These are phyloP conservation scores for Paspalum vaginatum DNA, from an alignment of 176 grass and related monocot species.

Conservation along the genomic window DNA sequence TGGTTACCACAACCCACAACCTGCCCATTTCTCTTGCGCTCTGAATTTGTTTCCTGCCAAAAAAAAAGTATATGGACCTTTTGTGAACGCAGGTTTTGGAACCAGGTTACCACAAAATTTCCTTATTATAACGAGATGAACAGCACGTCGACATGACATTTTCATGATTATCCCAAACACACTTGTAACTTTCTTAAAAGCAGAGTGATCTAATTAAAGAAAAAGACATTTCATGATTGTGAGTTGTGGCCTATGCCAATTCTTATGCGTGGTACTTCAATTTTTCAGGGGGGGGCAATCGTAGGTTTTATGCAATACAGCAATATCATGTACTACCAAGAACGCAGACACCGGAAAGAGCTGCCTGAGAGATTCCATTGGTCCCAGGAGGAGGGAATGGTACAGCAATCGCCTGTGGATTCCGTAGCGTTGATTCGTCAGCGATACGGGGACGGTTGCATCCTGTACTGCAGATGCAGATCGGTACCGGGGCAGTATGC, in stretches of 20 bases:
- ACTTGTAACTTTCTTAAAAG: too few species aligned
- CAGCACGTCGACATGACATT: background rate
- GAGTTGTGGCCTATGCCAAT: background rate
- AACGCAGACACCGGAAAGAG: background rate
- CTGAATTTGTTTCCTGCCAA: background rate
- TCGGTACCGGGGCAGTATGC: background rate
- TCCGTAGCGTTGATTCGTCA: background rate
- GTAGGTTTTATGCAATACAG: background rate
- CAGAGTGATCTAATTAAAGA: too few species aligned
- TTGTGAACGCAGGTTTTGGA: background rate
- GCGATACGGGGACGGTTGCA: background rate
- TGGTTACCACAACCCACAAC: background rate
- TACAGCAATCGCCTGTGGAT: background rate
- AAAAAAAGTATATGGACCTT: background rate
- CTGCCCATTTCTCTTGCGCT: background rate
- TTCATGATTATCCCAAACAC: background rate
- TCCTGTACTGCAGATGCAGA: background rate
- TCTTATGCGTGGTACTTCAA: background rate
- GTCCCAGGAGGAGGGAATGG: background rate
- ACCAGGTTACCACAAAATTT: background rate
- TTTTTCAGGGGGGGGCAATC: slow-evolving; percentile 18
- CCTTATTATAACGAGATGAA: background rate
- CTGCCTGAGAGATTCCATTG: background rate
- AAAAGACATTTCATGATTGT: background rate
- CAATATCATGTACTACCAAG: background rate